Base-by-base conservation (phyloP, 345 rosid genomes). In the Hypericum androsaemum region DNA sequence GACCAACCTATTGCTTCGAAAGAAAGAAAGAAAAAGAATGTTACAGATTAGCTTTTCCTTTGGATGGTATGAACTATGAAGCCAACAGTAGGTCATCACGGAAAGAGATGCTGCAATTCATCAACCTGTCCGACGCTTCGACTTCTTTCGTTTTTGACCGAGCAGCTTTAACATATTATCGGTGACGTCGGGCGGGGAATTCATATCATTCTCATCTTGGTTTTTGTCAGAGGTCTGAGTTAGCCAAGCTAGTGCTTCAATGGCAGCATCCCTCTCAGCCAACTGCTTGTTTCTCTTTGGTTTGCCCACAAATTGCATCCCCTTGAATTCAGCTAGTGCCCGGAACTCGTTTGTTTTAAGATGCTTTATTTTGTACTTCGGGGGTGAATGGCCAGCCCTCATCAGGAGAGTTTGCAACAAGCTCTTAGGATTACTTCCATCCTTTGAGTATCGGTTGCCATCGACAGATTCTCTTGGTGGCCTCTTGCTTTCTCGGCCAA, bases 371-470 rank as follows among this genome's bases (percentile, higher is more conserved):
- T 85, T 92, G 80, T 92, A 92, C 42, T 80, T 92, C 28, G 98
- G 98, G 71, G 98, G 97, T 28, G 95, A 81, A 67, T 92, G 95
- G 40, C 94, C 97, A 1, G 98, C 97, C 68, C 98, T 75, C 97
- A 85, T 85, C 68, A 92, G 51, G 56, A 85, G 78, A 41, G 97
- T 92, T 48, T 92, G 98, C 42, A 92, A 76, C 70, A 88, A 80
- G 78, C 94, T 85, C 74, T 92, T 88, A 0, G 98, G 97, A 60
- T 92, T 92, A 40, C 89, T 78, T 60, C 98, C 97, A 37, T 88
- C 98, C 77, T 73, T 81, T 0, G 80, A 71, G 59, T 79, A 80
- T 66, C 70, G 78, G 73, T 65, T 71, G 28, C 62, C 71, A 52
- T 81, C 83, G 12, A 47, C 32, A 5, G 80, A 57, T 53, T 72